Evolutionary conservation across 305 asterid species (phyloP).

Genomic region (Fraxinus nigra): DNA sequence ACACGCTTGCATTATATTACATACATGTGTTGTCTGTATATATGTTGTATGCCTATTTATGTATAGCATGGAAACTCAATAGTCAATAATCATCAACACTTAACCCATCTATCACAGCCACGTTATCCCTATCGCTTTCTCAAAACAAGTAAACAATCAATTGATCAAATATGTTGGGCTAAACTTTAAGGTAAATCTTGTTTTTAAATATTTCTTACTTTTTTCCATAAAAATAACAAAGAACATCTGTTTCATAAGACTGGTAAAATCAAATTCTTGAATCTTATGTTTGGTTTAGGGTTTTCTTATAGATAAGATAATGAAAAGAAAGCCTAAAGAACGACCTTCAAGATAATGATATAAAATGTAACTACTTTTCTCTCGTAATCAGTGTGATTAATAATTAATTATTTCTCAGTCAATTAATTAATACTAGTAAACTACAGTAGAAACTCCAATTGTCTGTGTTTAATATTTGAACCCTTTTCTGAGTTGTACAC

Average conservation of each 20-base stretch:
- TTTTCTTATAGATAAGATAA: neutral
- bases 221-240: neutral
- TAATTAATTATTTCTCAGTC: neutral
- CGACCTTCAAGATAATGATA: neutral
- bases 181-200: neutral
- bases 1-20: neutral
- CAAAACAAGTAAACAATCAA: neutral
- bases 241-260: neutral
- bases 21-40: neutral
- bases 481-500: neutral
- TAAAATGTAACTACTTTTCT: neutral
- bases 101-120: neutral
- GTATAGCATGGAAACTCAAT: neutral
- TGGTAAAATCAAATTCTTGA: neutral
- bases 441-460: neutral
- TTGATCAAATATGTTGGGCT: neutral
- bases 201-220: neutral
- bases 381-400: neutral
- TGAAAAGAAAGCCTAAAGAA: neutral
- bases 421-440: conserved; percentile 15
- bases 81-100: neutral
- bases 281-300: neutral
- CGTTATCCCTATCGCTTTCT: neutral
- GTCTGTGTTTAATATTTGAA: conserved; percentile 12
- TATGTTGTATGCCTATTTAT: neutral